Percentiles rank a stretch among this genome's conserved stretches.
Conservation (phyloP, 2,329 filamentous ascomycete genomes). For the Hymenoscyphus fructigenus region DNA sequence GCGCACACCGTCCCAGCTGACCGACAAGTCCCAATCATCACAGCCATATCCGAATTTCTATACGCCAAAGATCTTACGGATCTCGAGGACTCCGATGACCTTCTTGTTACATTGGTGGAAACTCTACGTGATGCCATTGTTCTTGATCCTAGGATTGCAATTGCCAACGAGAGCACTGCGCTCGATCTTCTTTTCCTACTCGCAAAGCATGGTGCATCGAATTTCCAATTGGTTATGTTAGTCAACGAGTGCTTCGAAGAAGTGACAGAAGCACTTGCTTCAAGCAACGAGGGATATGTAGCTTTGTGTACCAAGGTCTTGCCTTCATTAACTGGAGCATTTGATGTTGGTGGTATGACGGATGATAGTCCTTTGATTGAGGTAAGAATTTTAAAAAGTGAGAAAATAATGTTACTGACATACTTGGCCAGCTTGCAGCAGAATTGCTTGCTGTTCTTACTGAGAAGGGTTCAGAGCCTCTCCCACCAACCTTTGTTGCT, state of each 20-base stretch:
- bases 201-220: slow-evolving; percentile 82
- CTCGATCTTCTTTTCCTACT: slow-evolving; percentile 84
- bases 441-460: slow-evolving; percentile 80
- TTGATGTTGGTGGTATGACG: slow-evolving; percentile 83
- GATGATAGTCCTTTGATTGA: slow-evolving; percentile 83
- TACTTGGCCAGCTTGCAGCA: slow-evolving; percentile 62
- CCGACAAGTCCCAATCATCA: slow-evolving; percentile 60
- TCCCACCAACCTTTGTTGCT: slow-evolving; percentile 82
- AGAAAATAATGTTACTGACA: slow-evolving; percentile 20
- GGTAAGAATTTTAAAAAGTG: slow-evolving; percentile 41
- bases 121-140: slow-evolving; percentile 80
- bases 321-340: slow-evolving; percentile 82
- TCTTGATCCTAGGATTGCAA: slow-evolving; percentile 72
- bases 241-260: slow-evolving; percentile 92
- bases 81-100: slow-evolving; percentile 83
- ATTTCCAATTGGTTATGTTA: slow-evolving; percentile 86
- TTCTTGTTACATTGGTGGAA: slow-evolving; percentile 87
- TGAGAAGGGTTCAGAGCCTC: slow-evolving; percentile 78
- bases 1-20: slow-evolving; percentile 50
- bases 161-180: slow-evolving; percentile 70
- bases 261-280: slow-evolving; percentile 68
- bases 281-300: slow-evolving; percentile 68
- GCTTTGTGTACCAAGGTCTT: slow-evolving; percentile 82
- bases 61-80: slow-evolving; percentile 78
- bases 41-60: slow-evolving; percentile 69